A percentile compares a stretch with the other conserved stretches of the same genome.
Evolutionary conservation across 805 yeast species (phyloP).

Genomic region (Candida nitratophila): DNA sequence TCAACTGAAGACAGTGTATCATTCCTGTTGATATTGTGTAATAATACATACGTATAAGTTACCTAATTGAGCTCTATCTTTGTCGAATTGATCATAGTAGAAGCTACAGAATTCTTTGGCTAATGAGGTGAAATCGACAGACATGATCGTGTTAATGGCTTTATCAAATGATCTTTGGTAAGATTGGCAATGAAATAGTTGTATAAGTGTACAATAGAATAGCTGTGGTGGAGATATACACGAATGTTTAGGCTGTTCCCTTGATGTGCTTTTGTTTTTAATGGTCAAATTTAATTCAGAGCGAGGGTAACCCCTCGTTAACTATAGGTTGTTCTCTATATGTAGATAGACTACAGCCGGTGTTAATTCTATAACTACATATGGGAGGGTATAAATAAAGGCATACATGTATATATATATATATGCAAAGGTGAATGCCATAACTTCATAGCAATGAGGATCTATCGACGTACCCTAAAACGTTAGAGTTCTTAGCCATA

Average conservation of each 20-base stretch:
- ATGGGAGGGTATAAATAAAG: no score
- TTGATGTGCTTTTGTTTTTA: background rate
- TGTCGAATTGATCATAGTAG: constrained; percentile 92
- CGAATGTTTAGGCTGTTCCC: no score
- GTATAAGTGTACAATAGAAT: background rate
- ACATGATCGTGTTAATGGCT: constrained; percentile 12
- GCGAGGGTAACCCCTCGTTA: no score
- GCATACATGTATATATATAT: no score
- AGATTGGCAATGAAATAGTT: no score
- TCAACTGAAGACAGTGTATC: no score
- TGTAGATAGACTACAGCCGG: no score
- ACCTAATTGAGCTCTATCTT: constrained; percentile 87
- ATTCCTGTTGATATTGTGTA: background rate
- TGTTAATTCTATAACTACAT: no score
- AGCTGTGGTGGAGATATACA: no score
- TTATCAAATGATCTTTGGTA: background rate
- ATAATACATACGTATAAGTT: constrained; percentile 62
- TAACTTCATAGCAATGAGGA: no score
- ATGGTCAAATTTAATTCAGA: background rate
- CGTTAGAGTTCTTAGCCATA: background rate
- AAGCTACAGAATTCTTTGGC: constrained; percentile 81
- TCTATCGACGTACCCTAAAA: background rate
- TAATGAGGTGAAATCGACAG: constrained; percentile 28
- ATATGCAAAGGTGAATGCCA: no score
- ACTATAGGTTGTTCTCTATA: no score